Conservation (phyloP, 305 asterid genomes). For the Plantago lanceolata region DNA sequence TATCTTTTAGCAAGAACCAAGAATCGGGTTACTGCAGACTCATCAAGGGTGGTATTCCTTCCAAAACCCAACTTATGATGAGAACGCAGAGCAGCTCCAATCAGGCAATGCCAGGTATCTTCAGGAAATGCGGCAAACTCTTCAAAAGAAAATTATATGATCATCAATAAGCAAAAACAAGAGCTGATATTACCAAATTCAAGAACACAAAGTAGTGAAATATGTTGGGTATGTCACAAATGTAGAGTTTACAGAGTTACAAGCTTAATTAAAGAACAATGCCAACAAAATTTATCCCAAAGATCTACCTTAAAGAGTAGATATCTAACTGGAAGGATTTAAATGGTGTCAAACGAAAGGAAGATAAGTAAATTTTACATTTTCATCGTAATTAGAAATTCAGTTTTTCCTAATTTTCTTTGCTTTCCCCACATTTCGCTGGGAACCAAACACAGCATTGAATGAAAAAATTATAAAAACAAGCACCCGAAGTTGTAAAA, state of each 20-base stretch:
- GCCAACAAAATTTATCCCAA: conserved; percentile 1
- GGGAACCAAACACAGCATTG: background rate
- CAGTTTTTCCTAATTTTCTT: too few relatives aligned
- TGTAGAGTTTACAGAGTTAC: background rate
- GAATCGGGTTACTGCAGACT: conserved; percentile 41
- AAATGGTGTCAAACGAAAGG: background rate
- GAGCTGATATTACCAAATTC: conserved; percentile 18
- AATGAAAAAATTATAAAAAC: background rate
- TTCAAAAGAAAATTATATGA: conserved; percentile 20
- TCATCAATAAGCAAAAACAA: conserved; percentile 9
- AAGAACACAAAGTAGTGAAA: conserved; percentile 15
- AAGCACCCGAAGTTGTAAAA: conserved; percentile 15
- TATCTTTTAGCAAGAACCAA: conserved; percentile 67
- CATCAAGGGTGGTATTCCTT: conserved; percentile 37
- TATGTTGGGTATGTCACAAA: background rate
- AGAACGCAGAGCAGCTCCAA: conserved; percentile 69
- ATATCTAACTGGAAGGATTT: too few relatives aligned
- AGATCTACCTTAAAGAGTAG: background rate
- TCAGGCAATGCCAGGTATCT: conserved; percentile 58
- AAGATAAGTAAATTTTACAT: background rate
- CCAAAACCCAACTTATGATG: conserved; percentile 42
- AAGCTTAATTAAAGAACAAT: conserved; percentile 9
- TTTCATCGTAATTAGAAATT: background rate
- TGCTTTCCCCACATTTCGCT: background rate
- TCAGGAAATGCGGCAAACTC: conserved; percentile 45